Evolutionary conservation across 2,329 filamentous ascomycete genomes (phyloP).

Genomic region (Periglandula ipomoeae): DNA sequence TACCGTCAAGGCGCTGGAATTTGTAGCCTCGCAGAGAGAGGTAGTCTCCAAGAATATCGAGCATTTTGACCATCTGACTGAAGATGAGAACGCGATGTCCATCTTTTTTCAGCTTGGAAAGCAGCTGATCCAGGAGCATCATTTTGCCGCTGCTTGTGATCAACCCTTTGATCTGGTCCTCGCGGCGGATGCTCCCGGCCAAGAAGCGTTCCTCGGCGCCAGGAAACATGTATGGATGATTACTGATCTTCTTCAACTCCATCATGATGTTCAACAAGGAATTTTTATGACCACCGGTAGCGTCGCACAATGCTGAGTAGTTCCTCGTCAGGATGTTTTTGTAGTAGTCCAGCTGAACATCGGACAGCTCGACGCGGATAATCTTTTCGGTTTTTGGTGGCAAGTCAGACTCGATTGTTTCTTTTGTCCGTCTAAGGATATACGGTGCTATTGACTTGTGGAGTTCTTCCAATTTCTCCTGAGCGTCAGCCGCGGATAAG

Average conservation of each 20-base stretch:
- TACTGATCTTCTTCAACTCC: constrained; percentile 98
- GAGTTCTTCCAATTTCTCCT: constrained; percentile 76
- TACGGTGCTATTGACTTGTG: constrained; percentile 84
- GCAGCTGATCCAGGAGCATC: constrained; percentile 95
- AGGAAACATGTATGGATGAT: constrained; percentile 96
- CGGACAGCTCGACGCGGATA: constrained; percentile 91
- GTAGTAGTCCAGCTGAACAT: constrained; percentile 95
- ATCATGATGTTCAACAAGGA: constrained; percentile 98
- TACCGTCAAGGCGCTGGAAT: constrained; percentile 91
- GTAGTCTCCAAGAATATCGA: constrained; percentile 93
- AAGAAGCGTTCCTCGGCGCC: constrained; percentile 87
- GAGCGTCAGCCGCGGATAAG: constrained; percentile 68
- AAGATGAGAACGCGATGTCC: constrained; percentile 95
- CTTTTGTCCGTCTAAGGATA: constrained; percentile 91
- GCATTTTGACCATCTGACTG: constrained; percentile 99
- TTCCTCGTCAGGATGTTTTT: constrained; percentile 98
- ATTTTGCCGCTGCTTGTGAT: constrained; percentile 98
- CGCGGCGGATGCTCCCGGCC: constrained; percentile 68
- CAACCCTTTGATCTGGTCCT: constrained; percentile 84
- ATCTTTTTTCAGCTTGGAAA: constrained; percentile 86
- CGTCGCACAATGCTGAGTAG: constrained; percentile 87
- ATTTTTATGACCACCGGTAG: constrained; percentile 83
- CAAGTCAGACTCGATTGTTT: constrained; percentile 92
- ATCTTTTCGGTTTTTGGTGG: constrained; percentile 98
- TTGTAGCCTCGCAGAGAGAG: constrained; percentile 87